Conservation (phyloP, 352 stramenopile species). For the Phytophthora sansomeana region DNA sequence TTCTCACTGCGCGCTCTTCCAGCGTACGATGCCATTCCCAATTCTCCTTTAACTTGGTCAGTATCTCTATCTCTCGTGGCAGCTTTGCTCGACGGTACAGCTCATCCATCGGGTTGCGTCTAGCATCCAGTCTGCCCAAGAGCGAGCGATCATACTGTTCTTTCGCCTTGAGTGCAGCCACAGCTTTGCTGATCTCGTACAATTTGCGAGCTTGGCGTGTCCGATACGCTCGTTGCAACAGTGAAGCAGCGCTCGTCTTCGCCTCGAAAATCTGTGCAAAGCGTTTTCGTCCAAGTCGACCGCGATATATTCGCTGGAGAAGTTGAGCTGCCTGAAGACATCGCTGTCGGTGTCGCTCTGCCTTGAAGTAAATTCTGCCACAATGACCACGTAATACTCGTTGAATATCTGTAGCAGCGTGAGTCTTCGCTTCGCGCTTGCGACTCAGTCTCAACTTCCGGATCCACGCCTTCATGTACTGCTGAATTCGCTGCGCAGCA, state of each 20-base stretch:
- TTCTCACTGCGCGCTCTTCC: conserved; percentile 59
- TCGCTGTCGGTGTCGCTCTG: conserved; percentile 36
- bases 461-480: conserved; percentile 64
- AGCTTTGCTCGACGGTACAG: conserved; percentile 66
- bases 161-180: conserved; percentile 60
- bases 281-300: conserved; percentile 35
- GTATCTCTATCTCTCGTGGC: conserved; percentile 48
- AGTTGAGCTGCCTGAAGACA: conserved; percentile 36
- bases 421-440: conserved; percentile 44
- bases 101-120: conserved; percentile 74
- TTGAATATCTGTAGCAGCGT: conserved; percentile 52
- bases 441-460: conserved; percentile 38
- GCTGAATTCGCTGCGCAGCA: conserved; percentile 56
- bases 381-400: conserved; percentile 54
- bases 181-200: conserved; percentile 65
- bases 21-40: conserved; percentile 55
- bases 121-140: conserved; percentile 53
- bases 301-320: conserved; percentile 50
- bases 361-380: conserved; percentile 40
- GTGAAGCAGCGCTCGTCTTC: conserved; percentile 43
- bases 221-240: conserved; percentile 61
- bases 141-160: conserved; percentile 66
- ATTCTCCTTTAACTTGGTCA: conserved; percentile 53
- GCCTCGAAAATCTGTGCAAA: conserved; percentile 37
- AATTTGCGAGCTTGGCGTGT: conserved; percentile 52